phyloP scores from a whole-genome alignment of 2,329 filamentous ascomycete genomes.

The Myriangium duriaei region DNA sequence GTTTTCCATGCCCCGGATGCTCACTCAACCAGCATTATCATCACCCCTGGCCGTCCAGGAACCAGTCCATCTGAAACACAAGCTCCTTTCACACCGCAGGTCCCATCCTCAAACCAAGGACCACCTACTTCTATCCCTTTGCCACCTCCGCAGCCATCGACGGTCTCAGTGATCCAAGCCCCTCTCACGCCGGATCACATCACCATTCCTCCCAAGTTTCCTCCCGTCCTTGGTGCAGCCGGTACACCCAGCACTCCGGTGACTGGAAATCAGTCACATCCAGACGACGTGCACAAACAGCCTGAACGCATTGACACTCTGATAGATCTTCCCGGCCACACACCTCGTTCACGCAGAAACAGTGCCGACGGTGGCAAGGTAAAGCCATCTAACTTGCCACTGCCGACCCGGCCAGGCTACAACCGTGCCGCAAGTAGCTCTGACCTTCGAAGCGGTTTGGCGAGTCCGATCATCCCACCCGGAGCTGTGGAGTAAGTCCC shows the following conservation, averaged over 20 bases:
- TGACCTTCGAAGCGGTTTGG: slow-evolving; percentile 12
- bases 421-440: slow-evolving; percentile 9
- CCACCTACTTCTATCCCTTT: slow-evolving; percentile 2
- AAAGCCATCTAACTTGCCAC: slow-evolving; percentile 7
- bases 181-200: slow-evolving; percentile 6
- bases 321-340: slow-evolving; percentile 5
- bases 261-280: neutral
- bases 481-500: slow-evolving; percentile 12
- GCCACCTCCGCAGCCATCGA: slow-evolving; percentile 1
- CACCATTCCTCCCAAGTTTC: slow-evolving; percentile 4
- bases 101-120: no score
- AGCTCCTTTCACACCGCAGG: no score
- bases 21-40: neutral
- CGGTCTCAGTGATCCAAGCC: slow-evolving; percentile 2
- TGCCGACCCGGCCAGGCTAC: slow-evolving; percentile 1
- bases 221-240: slow-evolving; percentile 1
- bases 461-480: slow-evolving; percentile 13
- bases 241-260: neutral
- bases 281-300: neutral
- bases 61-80: slow-evolving; percentile 2
- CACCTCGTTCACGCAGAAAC: slow-evolving; percentile 9
- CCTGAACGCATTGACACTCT: slow-evolving; percentile 11
- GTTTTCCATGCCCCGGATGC: no score
- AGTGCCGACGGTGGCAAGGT: slow-evolving; percentile 6
- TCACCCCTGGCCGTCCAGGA: neutral